Evolutionary conservation across 306 rosid genomes (phyloP), one percentile per base, ranked within the genome.

Genomic region (Citrullus mucosospermus): DNA sequence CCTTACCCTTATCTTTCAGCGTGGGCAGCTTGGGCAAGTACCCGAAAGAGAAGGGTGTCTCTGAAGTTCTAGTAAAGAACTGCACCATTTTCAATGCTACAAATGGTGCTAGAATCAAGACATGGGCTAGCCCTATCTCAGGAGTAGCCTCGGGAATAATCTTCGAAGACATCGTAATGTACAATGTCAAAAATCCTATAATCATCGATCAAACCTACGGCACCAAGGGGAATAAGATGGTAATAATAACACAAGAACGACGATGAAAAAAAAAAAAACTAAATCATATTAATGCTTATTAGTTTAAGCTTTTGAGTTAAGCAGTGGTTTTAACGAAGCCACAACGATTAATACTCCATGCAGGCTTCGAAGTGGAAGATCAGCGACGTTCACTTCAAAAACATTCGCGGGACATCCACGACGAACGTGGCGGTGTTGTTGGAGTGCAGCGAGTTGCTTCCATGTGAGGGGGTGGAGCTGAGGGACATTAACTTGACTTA

Each of bases 21-120:
- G 17, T 88, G 20, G 97, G 97, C 38, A 87, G 96, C 77, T 92
- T 92, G 53, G 97, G 96, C 3, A 92, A 88, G 88, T 85, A 88
- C 63, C 63, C 75, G 0, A 57, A 51, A 3, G 97, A 92, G 32
- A 41, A 58, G 58, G 68, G 83, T 15, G 95, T 88, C 22, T 9
- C 36, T 2, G 77, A 78, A 10, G 50, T 92, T 8, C 8, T 6
- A 0, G 91, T 92, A 13, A 81, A 43, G 0, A 87, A 92, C 46
- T 90, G 97, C 89, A 86, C 90, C 0, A 69, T 90, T 17, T 56
- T 3, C 6, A 85, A 83, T 77, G 83, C 97, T 25, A 87, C 88
- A 17, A 88, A 92, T 3, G 97, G 97, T 2, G 97, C 93, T 2
- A 85, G 97, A 83, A 90, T 92, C 84, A 90, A 92, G 73, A 92